Base-by-base conservation (phyloP, 208 protist species). In the Acanthamoeba culbertsoni region DNA sequence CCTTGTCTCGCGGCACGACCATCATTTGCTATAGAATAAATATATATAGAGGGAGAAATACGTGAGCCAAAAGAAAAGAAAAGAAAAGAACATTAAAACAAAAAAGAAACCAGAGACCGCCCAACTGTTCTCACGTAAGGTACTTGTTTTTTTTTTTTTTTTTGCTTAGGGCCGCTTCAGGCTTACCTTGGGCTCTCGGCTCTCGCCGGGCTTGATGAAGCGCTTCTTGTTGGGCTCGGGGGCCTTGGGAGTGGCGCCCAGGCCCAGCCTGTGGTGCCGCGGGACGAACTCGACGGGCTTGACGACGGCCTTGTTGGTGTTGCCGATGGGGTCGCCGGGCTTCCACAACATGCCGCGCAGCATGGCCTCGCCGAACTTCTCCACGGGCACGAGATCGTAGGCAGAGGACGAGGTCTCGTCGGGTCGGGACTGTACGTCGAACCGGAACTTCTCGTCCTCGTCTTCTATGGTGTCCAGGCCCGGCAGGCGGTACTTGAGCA, bases 281-380 rank as follows among this genome's bases (percentile, higher is more conserved):
- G 84, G 12, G 31, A 91, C 37, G 42, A 75, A 91, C 59, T 91
- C 84, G 40, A 91, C 57, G 18, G 84, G 84, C 57, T 91, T 65
- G 0, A 91, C 84, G 8, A 91, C 55, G 46, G 48, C 48, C 79
- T 88, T 88, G 79, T 88, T 88, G 28, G 79, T 88, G 51, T 65
- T 55, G 79, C 79, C 79, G 33, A 88, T 88, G 51, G 79, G 79
- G 4, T 55, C 79, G 37, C 84, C 84, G 42, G 48, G 84, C 33
- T 43, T 57, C 84, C 84, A 91, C 26, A 43, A 7, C 84, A 91
- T 91, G 37, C 84, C 84, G 10, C 84, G 84, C 53, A 91, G 48
- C 40, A 91, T 48, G 33, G 84, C 84, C 48, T 43, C 59, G 26
- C 84, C 84, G 35, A 91, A 91, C 37, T 73, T 65, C 42, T 91